Base-by-base conservation (phyloP, 2,329 filamentous ascomycete genomes). In the Cladorrhinum sp. region DNA sequence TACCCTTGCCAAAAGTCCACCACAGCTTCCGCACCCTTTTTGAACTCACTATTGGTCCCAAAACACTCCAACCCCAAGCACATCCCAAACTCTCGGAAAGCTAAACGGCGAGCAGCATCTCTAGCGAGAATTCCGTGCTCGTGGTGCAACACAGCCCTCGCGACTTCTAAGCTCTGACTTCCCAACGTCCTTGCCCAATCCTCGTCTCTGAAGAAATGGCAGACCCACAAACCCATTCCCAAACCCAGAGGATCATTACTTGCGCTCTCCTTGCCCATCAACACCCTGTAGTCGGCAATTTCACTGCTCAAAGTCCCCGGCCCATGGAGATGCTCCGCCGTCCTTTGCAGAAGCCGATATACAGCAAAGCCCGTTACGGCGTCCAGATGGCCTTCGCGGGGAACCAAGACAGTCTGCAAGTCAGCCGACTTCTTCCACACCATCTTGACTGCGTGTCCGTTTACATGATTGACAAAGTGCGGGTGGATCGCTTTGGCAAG, bases 151-250 rank as follows among this genome's bases (percentile, higher is more conserved):
- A 77, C 60, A 2, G 69, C 59, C 12, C 61, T 55, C 13, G 71
- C 71, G 48, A 71, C 60, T 3, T 62, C 57, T 8, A 77, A 60
- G 6, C 72, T 72, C 24, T 70, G 61, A 1, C 53, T 57, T 4
- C 71, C 70, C 55, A 83, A 66, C 3, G 68, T 64, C 2, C 65
- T 65, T 2, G 81, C 79, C 82, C 82, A 85, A 1, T 71, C 69
- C 60, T 84, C 80, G 2, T 74, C 74, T 0, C 69, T 70, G 60
- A 78, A 77, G 71, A 83, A 81, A 62, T 85, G 81, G 22, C 75
- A 75, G 50, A 79, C 79, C 83, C 83, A 86, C 24, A 86, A 67
- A 1, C 81, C 79, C 83, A 86, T 85, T 0, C 83, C 84, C 49
- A 86, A 67, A 66, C 86, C 83, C n/a, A 85, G 69, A 18, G 78